A percentile compares a stretch with the other conserved stretches of the same genome.
phyloP scores from a whole-genome alignment of 75 land plant species.

The Cunninghamia lanceolata region DNA sequence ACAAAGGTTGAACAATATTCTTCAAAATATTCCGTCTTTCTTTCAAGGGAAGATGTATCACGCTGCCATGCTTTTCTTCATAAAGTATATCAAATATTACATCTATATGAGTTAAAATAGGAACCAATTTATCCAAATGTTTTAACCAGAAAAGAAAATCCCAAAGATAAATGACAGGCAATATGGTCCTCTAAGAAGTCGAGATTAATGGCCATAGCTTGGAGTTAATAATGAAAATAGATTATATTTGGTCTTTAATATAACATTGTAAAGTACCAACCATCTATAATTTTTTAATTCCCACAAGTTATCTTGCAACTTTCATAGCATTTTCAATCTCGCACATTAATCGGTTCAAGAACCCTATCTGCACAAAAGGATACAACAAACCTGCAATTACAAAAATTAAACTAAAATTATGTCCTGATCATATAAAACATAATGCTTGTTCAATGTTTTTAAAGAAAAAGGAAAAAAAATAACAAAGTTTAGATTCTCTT shows the following conservation, averaged over 20 bases:
- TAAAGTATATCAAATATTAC: slow-evolving; percentile 6
- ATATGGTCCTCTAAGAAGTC: not conserved
- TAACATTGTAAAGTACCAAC: not conserved
- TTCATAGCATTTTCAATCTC: not conserved
- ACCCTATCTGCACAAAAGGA: not conserved
- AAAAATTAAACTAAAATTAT: not conserved
- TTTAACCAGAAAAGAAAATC: not conserved
- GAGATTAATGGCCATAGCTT: not conserved
- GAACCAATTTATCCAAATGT: not conserved
- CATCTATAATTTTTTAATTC: not conserved
- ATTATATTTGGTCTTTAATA: not conserved
- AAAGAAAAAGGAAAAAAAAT: not conserved
- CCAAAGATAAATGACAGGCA: not conserved
- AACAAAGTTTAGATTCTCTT: not conserved
- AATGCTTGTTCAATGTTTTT: not conserved
- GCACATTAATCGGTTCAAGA: not conserved
- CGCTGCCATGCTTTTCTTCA: not conserved
- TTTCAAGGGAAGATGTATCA: slow-evolving; percentile 2
- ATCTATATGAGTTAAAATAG: not conserved
- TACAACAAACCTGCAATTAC: not conserved
- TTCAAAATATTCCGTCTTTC: slow-evolving; percentile 15
- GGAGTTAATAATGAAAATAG: not conserved
- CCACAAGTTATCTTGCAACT: not conserved
- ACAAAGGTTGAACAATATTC: not conserved
- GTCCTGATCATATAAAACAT: not conserved